These are phyloP conservation scores for Paratinospora sagittata DNA, from an alignment of 164 flowering plant species.

Conservation along the genomic window DNA sequence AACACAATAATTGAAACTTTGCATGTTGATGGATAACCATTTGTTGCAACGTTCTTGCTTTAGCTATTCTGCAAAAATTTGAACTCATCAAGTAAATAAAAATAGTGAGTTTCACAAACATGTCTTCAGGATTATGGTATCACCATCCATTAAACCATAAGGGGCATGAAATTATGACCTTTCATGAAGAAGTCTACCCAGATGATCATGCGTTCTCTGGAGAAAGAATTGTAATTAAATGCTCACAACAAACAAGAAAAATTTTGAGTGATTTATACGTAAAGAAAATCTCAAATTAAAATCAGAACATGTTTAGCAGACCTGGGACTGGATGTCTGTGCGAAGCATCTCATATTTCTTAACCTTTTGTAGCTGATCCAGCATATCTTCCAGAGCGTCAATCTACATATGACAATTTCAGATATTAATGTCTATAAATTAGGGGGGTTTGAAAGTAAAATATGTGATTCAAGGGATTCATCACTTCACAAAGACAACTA, in stretches of 20 bases:
- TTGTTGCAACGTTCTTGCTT: slow-evolving; percentile 40
- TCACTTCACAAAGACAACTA: background rate
- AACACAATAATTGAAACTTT: slow-evolving; percentile 39
- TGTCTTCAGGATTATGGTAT: background rate
- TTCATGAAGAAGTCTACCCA: slow-evolving; percentile 20
- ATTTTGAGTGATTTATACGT: background rate
- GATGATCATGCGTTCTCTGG: slow-evolving; percentile 30
- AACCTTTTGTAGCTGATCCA: slow-evolving; percentile 42
- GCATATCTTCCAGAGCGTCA: slow-evolving; percentile 43
- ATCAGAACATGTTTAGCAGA: slow-evolving; percentile 17
- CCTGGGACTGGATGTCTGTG: slow-evolving; percentile 49
- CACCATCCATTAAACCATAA: background rate
- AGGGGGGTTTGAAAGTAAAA: no score
- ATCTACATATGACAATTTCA: slow-evolving; percentile 35
- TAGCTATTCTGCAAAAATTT: slow-evolving; percentile 41
- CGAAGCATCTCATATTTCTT: slow-evolving; percentile 34
- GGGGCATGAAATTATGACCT: slow-evolving; percentile 29
- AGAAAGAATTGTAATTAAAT: slow-evolving; percentile 4
- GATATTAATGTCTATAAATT: background rate
- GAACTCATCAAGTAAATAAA: background rate
- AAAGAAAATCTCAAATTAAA: background rate
- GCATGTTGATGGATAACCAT: slow-evolving; percentile 41
- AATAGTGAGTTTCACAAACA: background rate
- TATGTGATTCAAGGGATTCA: background rate
- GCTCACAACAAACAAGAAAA: background rate